These are phyloP conservation scores for Aspergillus sp. DNA, from an alignment of 2,329 filamentous ascomycete species.

Conservation along the genomic window DNA sequence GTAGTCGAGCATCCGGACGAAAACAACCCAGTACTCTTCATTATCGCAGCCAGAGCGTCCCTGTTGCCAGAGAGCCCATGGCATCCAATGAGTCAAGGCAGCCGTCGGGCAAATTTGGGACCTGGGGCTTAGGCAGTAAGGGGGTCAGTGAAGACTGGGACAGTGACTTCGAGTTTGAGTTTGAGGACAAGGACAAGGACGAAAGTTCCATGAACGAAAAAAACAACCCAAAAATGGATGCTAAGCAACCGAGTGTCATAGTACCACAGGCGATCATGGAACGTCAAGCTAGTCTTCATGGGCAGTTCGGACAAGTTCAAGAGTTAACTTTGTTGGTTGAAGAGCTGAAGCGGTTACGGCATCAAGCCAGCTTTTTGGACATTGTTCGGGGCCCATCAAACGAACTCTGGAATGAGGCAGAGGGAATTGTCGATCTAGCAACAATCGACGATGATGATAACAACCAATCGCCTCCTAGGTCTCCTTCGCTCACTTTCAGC, in stretches of 20 bases:
- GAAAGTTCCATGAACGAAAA: slow-evolving; percentile 46
- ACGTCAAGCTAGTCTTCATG: slow-evolving; percentile 64
- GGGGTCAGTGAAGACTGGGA: slow-evolving; percentile 69
- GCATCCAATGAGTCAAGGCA: slow-evolving; percentile 51
- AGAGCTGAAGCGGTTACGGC: slow-evolving; percentile 61
- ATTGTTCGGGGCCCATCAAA: slow-evolving; percentile 55
- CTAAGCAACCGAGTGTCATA: slow-evolving; percentile 36
- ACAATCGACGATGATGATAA: slow-evolving; percentile 63
- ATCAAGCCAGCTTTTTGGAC: slow-evolving; percentile 54
- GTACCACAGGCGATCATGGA: slow-evolving; percentile 64
- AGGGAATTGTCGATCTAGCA: slow-evolving; percentile 66
- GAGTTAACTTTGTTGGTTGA: slow-evolving; percentile 65
- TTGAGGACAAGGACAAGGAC: slow-evolving; percentile 36
- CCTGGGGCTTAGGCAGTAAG: slow-evolving; percentile 67
- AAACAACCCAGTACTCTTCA: slow-evolving; percentile 61
- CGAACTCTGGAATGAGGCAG: slow-evolving; percentile 63
- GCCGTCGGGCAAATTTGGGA: slow-evolving; percentile 60
- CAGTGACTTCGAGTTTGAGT: slow-evolving; percentile 66
- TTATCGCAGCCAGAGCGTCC: slow-evolving; percentile 66
- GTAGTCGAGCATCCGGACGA: slow-evolving; percentile 58
- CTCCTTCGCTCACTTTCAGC: slow-evolving; percentile 60
- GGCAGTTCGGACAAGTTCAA: slow-evolving; percentile 63
- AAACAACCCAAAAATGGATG: slow-evolving; percentile 26
- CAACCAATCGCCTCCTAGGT: slow-evolving; percentile 49
- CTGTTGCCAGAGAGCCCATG: slow-evolving; percentile 54